Base-by-base conservation (phyloP, 768 basidiomycete species). In the Lactarius akahatsu region DNA sequence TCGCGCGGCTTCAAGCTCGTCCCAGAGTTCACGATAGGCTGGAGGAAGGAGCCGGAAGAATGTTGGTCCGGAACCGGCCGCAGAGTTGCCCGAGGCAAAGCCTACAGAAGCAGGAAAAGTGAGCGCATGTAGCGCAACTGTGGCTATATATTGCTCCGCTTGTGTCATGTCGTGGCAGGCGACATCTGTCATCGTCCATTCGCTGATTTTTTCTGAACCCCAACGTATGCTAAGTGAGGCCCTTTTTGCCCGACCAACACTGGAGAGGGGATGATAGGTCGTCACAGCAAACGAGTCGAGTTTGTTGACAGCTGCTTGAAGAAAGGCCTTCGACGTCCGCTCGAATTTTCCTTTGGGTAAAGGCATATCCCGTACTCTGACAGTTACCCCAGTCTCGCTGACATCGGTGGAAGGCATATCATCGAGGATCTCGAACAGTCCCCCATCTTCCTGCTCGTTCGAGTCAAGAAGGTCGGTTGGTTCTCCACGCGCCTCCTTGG, bases 91-190 rank as follows among this genome's bases (percentile, higher is more conserved):
- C 3, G 82, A 75, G 11, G 85, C 81, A 75, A 93, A 93, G 9
- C 90, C 90, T 60, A 84, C 83, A 0, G 81, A 81, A 2, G 75
- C 64, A 18, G 87, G 85, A 71, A 87, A 92, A 13, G 85, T 86
- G 38, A 98, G 77, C 4, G 85, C 82, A 75, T 96, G 92, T 40
- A 98, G 79, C 4, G 94, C 94, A 57, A 96, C 77, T 20, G 90
- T 91, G 4, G 96, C 85, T 59, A 96, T 83, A 73, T 94, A 99
- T 71, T 98, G 88, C 75, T 92, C 92, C 28, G 96, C 95, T 74
- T 98, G 94, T 0, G 73, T 72, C 63, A 85, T 82, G 68, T 91
- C 85, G 54, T 84, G 79, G 72, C 96, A 98, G 16, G 92, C 95
- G 54, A 92, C 79, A 66, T 92, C 85, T 4, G 87, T 84, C 96